Percentiles rank a stretch among this genome's conserved stretches.
Conservation (phyloP, 306 rosid genomes). For the Cyclanthera cordifolia region DNA sequence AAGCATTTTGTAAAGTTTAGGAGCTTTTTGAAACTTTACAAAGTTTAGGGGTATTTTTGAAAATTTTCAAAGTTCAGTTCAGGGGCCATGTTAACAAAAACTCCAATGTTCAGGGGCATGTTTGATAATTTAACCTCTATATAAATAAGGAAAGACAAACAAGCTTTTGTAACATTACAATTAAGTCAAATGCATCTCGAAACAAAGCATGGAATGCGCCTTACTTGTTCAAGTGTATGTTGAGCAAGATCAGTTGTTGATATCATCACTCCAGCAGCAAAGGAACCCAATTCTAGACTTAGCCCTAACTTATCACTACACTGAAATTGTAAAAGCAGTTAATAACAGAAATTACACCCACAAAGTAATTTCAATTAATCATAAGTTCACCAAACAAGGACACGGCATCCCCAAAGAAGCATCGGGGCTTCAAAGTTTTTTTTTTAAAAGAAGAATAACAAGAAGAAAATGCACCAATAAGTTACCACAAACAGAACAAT, state of each 20-base stretch:
- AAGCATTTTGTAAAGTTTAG: too few species aligned
- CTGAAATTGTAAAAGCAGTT: constrained; percentile 50
- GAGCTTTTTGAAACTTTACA: too few species aligned
- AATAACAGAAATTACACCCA: constrained; percentile 14
- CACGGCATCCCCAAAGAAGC: background rate
- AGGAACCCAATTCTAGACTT: constrained; percentile 95
- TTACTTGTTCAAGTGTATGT: constrained; percentile 96
- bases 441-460: background rate
- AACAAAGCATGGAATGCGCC: constrained; percentile 8
- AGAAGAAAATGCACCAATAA: background rate
- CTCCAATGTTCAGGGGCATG: too few species aligned
- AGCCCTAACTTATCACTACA: constrained; percentile 98
- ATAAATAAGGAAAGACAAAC: background rate
- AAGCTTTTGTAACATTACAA: background rate
- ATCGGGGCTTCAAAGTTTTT: background rate
- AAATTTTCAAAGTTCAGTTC: too few species aligned
- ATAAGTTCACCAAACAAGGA: background rate
- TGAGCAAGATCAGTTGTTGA: constrained; percentile 98
- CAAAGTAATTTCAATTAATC: constrained; percentile 5
- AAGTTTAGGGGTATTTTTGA: too few species aligned
- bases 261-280: constrained; percentile 99
- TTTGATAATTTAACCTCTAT: too few species aligned
- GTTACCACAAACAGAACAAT: background rate
- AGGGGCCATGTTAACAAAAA: too few species aligned
- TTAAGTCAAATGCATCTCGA: background rate